Conservation (phyloP, 2,329 filamentous ascomycete genomes). For the Coniochaeta sp. region DNA sequence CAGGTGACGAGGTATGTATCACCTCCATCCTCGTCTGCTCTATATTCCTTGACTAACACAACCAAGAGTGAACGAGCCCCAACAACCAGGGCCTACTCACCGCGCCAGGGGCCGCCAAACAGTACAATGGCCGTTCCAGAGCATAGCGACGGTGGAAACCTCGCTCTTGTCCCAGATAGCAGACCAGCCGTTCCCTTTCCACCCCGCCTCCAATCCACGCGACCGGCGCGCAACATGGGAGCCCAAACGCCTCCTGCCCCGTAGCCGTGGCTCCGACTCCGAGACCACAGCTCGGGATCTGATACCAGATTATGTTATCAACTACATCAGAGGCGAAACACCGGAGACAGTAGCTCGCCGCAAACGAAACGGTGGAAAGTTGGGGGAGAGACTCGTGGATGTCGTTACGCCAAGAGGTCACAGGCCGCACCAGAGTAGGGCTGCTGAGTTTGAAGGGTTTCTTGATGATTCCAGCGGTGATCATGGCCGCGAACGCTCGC, state of each 20-base stretch:
- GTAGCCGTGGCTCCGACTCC: constrained; percentile 8
- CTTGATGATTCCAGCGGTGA: constrained; percentile 2
- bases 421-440: constrained; percentile 21
- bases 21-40: neutral
- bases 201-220: neutral
- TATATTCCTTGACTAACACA: neutral
- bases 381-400: constrained; percentile 22
- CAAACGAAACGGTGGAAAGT: constrained; percentile 26
- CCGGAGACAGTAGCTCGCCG: constrained; percentile 42
- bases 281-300: constrained; percentile 22
- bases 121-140: constrained; percentile 27
- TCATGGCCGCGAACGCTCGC: neutral
- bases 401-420: constrained; percentile 19
- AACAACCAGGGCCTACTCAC: neutral
- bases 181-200: constrained; percentile 7
- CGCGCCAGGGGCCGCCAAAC: constrained; percentile 12
- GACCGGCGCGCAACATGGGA: constrained; percentile 17
- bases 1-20: constrained; percentile 15
- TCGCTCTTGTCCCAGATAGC: constrained; percentile 10
- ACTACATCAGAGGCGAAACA: constrained; percentile 48
- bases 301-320: constrained; percentile 47
- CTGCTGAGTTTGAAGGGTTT: constrained; percentile 23
- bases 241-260: constrained; percentile 6
- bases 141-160: constrained; percentile 16
- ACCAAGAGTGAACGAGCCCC: neutral